Evolutionary conservation across 257 asterid species (phyloP).

Genomic region (Oldenlandia corymbosa): DNA sequence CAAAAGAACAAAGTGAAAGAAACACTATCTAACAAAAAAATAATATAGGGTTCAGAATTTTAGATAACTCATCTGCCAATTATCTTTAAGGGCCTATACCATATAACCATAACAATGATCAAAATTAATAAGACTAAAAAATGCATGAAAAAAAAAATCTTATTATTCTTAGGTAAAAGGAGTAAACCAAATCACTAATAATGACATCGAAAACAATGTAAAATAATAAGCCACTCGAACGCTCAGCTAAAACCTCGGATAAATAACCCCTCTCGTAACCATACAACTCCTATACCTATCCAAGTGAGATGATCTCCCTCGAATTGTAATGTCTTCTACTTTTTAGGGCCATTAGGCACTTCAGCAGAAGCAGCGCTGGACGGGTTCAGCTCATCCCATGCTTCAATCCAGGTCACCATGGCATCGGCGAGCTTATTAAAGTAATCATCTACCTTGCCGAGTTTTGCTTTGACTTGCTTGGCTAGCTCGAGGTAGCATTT

Average conservation of each 20-base stretch:
- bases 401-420: conserved; percentile 86
- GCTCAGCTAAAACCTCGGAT: conserved; percentile 14
- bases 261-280: background rate
- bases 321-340: background rate
- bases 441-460: conserved; percentile 62
- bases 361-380: conserved; percentile 21
- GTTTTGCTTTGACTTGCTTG: conserved; percentile 69
- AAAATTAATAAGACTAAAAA: conserved; percentile 16
- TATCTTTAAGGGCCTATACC: background rate
- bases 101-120: background rate
- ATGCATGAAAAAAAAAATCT: conserved; percentile 2
- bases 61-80: background rate
- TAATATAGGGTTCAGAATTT: background rate
- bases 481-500: conserved; percentile 72
- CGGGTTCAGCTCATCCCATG: conserved; percentile 86
- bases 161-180: conserved; percentile 8
- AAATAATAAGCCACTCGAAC: conserved; percentile 8
- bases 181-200: conserved; percentile 6
- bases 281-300: conserved; percentile 10
- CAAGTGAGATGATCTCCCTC: background rate
- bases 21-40: background rate
- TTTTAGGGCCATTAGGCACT: conserved; percentile 14
- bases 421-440: conserved; percentile 75
- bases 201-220: conserved; percentile 14
- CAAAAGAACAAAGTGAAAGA: background rate